Percentiles rank a stretch among this genome's conserved stretches.
These are phyloP conservation scores for Alternaria postmessia DNA, from an alignment of 2,329 filamentous ascomycete species.

Conservation along the genomic window DNA sequence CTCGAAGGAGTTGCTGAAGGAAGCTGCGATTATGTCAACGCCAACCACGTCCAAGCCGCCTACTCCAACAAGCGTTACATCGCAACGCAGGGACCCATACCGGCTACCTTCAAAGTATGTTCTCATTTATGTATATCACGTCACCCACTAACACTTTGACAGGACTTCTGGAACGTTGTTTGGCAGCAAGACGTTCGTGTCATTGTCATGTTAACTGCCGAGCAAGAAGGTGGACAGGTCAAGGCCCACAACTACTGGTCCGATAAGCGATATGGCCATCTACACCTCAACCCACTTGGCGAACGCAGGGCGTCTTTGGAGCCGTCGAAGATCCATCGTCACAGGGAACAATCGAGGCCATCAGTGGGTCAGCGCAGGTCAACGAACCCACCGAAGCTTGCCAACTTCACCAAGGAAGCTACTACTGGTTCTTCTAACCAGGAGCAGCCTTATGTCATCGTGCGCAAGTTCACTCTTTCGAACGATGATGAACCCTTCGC, in stretches of 20 bases:
- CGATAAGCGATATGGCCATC: conserved; percentile 76
- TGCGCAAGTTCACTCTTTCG: conserved; percentile 86
- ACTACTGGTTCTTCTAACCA: conserved; percentile 43
- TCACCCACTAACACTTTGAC: conserved; percentile 26
- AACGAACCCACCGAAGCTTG: conserved; percentile 44
- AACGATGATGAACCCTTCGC: conserved; percentile 81
- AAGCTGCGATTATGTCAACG: conserved; percentile 93
- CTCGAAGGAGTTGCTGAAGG: conserved; percentile 72
- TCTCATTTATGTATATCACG: neutral
- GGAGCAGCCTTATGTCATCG: conserved; percentile 77
- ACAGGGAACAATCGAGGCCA: conserved; percentile 48
- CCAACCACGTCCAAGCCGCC: conserved; percentile 81
- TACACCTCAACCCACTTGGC: conserved; percentile 78
- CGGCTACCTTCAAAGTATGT: conserved; percentile 86
- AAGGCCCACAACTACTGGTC: conserved; percentile 98
- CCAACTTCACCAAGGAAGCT: conserved; percentile 38
- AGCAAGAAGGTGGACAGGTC: conserved; percentile 88
- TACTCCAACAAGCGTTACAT: conserved; percentile 93
- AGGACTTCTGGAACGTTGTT: conserved; percentile 98
- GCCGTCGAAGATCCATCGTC: conserved; percentile 60
- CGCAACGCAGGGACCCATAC: conserved; percentile 91
- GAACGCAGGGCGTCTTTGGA: conserved; percentile 85
- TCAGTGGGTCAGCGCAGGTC: conserved; percentile 45
- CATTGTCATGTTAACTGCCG: conserved; percentile 95
- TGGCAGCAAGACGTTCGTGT: conserved; percentile 97